Base-by-base conservation (phyloP, 1,139 yeast species). In the Pichia sp. region DNA sequence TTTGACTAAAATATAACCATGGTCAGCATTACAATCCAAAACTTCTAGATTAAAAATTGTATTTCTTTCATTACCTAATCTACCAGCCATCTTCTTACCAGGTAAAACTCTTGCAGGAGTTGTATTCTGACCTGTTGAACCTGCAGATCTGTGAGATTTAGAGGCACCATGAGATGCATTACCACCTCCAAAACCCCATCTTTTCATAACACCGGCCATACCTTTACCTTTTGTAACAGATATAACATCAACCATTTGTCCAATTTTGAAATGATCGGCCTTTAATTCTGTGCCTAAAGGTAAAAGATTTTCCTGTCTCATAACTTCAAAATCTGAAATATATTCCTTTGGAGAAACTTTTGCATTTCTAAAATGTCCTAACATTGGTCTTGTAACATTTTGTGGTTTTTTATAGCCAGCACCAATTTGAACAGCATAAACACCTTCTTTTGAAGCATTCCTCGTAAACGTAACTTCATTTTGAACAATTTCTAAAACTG, bases 11-110 rank as follows among this genome's bases (percentile, higher is more conserved):
- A 92, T 72, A 49, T 87, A 80, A 12, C 96, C 96, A 52, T 83
- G 80, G 45, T 77, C 89, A 43, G 82, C 87, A 64, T 87, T 90
- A 18, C 82, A 83, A 62, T 85, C 85, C 63, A 92, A 72, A 23
- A 94, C 85, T 64, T 82, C 76, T 39, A 82, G 74, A 66, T 89
- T 89, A 64, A 80, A 86, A 34, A 81, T 79, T 5, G 98, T 92
- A 56, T 79, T 77, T 58, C 73, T 75, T 51, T 77, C 73, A 53
- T 78, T 81, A 56, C 98, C 98, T 95, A 90, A 85, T 68, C 87
- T 85, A 56, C 98, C 98, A 30, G 98, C 95, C 97, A 94, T 90
- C 70, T 89, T 92, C 73, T 88, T 90, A 36, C 97, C 97, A 16
- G 97, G 97, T 55, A 89, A 74, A 47, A 89, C 89, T 72, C 99